Percentiles rank a stretch among this genome's conserved stretches.
These are phyloP conservation scores for Cladosporium austrohemisphaericum DNA, from an alignment of 2,329 filamentous ascomycete genomes.

Conservation along the genomic window DNA sequence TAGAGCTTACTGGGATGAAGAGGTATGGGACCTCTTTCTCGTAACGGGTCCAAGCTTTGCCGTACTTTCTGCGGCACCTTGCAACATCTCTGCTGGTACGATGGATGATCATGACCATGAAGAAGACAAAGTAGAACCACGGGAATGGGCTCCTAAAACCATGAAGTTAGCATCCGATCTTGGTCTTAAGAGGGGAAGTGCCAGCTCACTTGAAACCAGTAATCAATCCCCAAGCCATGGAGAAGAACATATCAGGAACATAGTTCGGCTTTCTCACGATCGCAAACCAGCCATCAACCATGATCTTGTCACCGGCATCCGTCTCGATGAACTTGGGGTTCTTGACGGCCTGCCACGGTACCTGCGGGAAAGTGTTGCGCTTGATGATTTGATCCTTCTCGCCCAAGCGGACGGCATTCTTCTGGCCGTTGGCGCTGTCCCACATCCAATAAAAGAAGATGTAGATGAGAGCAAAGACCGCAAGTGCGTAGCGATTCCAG, in stretches of 20 bases:
- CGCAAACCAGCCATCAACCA: conserved; percentile 80
- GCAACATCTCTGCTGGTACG: conserved; percentile 72
- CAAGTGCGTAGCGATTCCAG: conserved; percentile 68
- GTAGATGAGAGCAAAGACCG: conserved; percentile 63
- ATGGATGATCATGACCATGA: conserved; percentile 74
- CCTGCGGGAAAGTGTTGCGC: conserved; percentile 80
- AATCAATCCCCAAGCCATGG: conserved; percentile 71
- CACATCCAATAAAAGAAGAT: conserved; percentile 85
- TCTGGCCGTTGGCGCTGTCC: conserved; percentile 89
- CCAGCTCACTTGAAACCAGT: conserved; percentile 61
- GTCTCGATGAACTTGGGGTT: conserved; percentile 77
- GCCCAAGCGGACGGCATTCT: conserved; percentile 82
- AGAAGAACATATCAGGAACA: conserved; percentile 74
- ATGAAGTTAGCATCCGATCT: neutral
- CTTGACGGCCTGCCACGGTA: conserved; percentile 77
- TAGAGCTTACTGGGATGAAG: conserved; percentile 63
- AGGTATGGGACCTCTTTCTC: conserved; percentile 75
- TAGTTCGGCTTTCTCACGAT: conserved; percentile 57
- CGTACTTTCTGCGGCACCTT: conserved; percentile 73
- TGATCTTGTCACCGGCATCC: conserved; percentile 68
- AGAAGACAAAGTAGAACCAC: conserved; percentile 86
- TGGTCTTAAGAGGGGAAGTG: neutral
- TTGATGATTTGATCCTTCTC: conserved; percentile 67
- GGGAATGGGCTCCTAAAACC: conserved; percentile 63
- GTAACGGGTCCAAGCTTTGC: conserved; percentile 77